phyloP scores from a whole-genome alignment of 768 basidiomycete genomes.

The Boletus huronensis region DNA sequence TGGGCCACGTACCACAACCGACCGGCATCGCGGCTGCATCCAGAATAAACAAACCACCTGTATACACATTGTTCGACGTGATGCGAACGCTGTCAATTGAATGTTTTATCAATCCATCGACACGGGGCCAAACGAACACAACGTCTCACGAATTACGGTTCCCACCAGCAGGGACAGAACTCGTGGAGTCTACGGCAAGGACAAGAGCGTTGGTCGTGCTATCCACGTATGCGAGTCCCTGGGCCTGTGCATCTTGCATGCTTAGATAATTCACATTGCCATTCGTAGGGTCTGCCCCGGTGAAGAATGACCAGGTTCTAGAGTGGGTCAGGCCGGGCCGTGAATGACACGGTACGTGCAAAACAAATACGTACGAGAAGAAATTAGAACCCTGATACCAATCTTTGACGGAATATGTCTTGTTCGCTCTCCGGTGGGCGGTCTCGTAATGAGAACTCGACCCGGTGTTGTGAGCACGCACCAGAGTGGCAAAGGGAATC shows the following conservation, averaged over 20 bases:
- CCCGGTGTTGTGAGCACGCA: conserved; percentile 19
- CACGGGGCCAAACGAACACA: neutral
- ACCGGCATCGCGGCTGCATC: conserved; percentile 67
- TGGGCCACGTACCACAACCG: conserved; percentile 62
- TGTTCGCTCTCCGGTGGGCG: neutral
- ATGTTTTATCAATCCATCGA: neutral
- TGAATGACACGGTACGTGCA: neutral
- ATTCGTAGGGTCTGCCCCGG: conserved; percentile 59
- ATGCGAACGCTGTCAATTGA: conserved; percentile 55
- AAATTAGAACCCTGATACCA: conserved; percentile 46
- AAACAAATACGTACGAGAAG: conserved; percentile 43
- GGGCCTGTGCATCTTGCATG: conserved; percentile 41
- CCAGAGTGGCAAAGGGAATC: conserved; percentile 30
- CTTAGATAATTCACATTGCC: conserved; percentile 63
- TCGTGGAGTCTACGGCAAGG: conserved; percentile 58
- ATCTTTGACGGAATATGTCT: conserved; percentile 34
- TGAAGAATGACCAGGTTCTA: conserved; percentile 66
- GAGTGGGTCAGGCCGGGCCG: conserved; percentile 1
- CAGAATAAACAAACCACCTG: conserved; percentile 65
- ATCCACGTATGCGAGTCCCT: conserved; percentile 59
- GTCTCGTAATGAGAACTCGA: conserved; percentile 10
- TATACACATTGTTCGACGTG: conserved; percentile 54
- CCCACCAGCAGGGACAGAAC: conserved; percentile 43
- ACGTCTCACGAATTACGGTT: conserved; percentile 48
- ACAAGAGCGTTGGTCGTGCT: conserved; percentile 44